phyloP scores from a whole-genome alignment of 2,329 filamentous ascomycete genomes.

The Penicillium rolfsii region DNA sequence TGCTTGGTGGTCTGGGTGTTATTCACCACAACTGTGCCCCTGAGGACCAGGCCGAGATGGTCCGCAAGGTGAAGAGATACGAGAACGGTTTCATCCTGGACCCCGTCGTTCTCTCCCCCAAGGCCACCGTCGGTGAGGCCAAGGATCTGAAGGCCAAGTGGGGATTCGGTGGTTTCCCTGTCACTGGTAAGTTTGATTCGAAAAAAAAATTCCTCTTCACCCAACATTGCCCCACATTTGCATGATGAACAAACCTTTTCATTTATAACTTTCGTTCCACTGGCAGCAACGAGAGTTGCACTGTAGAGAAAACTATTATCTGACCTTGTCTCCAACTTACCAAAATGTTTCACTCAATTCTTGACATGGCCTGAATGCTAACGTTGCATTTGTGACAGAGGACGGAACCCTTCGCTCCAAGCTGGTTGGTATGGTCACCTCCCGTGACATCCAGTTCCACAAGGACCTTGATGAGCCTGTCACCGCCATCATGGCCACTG shows the following conservation, averaged over 20 bases:
- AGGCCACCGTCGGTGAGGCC: conserved; percentile 87
- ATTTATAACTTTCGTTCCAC: conserved; percentile 99
- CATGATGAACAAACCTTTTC: conserved; percentile 72
- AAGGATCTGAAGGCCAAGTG: conserved; percentile 94
- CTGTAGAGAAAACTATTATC: conserved; percentile 72
- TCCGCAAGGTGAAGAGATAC: conserved; percentile 97
- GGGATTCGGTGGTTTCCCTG: conserved; percentile 97
- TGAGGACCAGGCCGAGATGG: conserved; percentile 97
- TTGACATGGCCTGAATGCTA: conserved; percentile 20
- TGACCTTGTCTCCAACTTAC: conserved; percentile 43
- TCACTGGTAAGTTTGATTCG: conserved; percentile 78
- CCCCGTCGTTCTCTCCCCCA: conserved; percentile 85
- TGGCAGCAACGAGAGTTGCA: conserved; percentile 81
- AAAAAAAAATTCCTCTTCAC: conserved; percentile 25
- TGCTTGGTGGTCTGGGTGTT: conserved; percentile 67
- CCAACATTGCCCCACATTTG: conserved; percentile 26
- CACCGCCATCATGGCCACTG: conserved; percentile 90
- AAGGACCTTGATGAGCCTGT: conserved; percentile 72
- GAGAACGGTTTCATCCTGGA: conserved; percentile 99
- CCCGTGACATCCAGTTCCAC: conserved; percentile 97
- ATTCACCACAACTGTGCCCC: conserved; percentile 99
- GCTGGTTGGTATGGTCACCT: conserved; percentile 95
- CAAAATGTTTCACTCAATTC: conserved; percentile 14
- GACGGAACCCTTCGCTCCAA: conserved; percentile 91
- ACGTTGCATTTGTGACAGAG: conserved; percentile 60